These are phyloP conservation scores for Gossypium stocksii DNA, from an alignment of 345 rosid genomes.

Conservation along the genomic window DNA sequence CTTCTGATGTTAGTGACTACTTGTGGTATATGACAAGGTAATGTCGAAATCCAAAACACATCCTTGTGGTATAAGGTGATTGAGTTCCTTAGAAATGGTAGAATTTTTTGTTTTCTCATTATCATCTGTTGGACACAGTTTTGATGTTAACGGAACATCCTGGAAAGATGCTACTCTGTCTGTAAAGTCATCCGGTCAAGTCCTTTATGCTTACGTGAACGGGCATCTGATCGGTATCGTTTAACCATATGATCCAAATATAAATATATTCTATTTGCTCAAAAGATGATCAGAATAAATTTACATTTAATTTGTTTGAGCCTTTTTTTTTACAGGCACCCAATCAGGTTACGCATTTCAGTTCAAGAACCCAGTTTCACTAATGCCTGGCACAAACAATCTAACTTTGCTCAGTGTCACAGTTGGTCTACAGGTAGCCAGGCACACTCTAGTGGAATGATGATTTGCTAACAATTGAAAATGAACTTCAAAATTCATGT, in stretches of 20 bases:
- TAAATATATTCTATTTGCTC: not conserved
- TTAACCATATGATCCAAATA: not conserved
- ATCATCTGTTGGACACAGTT: not conserved
- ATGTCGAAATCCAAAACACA: not conserved
- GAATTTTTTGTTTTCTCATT: not conserved
- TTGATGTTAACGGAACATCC: slow-evolving; percentile 28
- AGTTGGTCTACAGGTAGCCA: slow-evolving; percentile 48
- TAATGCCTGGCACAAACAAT: slow-evolving; percentile 39
- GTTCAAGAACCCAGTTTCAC: slow-evolving; percentile 16
- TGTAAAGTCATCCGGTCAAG: slow-evolving; percentile 40
- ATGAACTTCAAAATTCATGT: not conserved
- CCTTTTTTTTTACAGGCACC: slow-evolving; percentile 12
- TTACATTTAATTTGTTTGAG: not conserved
- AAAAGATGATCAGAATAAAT: not conserved
- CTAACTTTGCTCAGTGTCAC: slow-evolving; percentile 55
- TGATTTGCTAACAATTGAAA: not conserved
- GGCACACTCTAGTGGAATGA: not conserved
- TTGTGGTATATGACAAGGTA: slow-evolving; percentile 77
- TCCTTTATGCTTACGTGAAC: slow-evolving; percentile 57
- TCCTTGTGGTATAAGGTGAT: too few species aligned
- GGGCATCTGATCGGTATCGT: slow-evolving; percentile 32
- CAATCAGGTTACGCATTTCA: slow-evolving; percentile 33
- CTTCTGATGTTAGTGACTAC: slow-evolving; percentile 54
- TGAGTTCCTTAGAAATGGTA: not conserved
- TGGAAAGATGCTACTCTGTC: slow-evolving; percentile 38